Percentiles rank a stretch among this genome's conserved stretches.
Evolutionary conservation across 257 asterid species (phyloP).

Genomic region (Nicotiana noctiflora): DNA sequence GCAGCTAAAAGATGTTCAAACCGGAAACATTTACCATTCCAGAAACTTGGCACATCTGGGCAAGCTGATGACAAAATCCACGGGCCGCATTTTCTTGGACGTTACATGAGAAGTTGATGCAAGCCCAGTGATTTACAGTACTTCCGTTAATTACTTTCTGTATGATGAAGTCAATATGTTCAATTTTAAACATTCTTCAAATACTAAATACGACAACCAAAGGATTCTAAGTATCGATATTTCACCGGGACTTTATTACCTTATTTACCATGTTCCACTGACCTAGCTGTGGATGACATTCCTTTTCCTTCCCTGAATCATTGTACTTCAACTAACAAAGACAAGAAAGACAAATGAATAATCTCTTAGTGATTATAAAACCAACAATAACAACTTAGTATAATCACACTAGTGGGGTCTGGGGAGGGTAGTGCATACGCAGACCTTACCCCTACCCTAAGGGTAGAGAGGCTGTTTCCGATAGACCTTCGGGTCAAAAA

Average conservation of each 20-base stretch:
- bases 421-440: too few relatives aligned
- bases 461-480: too few relatives aligned
- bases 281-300: constrained; percentile 95
- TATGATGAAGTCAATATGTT: not conserved
- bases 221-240: not conserved
- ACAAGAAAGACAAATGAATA: not conserved
- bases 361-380: not conserved
- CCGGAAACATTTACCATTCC: constrained; percentile 66
- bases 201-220: not conserved
- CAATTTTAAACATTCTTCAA: not conserved
- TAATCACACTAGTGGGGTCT: too few relatives aligned
- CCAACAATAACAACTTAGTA: too few relatives aligned
- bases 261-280: constrained; percentile 99
- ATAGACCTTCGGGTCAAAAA: too few relatives aligned
- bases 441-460: too few relatives aligned
- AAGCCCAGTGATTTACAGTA: constrained; percentile 95
- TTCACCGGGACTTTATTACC: constrained; percentile 26
- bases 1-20: not conserved
- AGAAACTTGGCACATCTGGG: constrained; percentile 97
- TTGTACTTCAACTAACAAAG: constrained; percentile 72
- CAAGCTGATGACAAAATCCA: constrained; percentile 86
- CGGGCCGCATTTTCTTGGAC: constrained; percentile 96
- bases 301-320: constrained; percentile 90
- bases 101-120: constrained; percentile 89
- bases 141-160: constrained; percentile 97